phyloP scores from a whole-genome alignment of 345 rosid genomes.

The Iberis pinnata region DNA sequence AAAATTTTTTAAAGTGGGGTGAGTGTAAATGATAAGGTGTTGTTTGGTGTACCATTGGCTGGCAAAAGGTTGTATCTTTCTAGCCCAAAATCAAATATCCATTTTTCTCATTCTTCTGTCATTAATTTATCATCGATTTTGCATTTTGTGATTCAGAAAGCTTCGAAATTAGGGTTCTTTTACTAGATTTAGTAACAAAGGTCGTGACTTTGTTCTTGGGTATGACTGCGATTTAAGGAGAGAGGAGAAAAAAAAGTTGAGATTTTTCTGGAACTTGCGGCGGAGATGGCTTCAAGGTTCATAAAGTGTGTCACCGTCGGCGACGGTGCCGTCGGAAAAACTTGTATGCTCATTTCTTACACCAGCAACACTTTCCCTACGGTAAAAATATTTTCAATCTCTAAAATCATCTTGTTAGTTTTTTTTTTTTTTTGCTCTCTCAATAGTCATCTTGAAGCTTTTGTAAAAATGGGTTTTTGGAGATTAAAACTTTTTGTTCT shows the following conservation, averaged over 20 bases:
- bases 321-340: conserved; percentile 94
- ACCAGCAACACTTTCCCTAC: conserved; percentile 97
- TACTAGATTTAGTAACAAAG: conserved; percentile 7
- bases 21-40: conserved; percentile 31
- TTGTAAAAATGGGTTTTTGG: neutral
- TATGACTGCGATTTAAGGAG: conserved; percentile 22
- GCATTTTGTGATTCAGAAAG: neutral
- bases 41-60: conserved; percentile 30
- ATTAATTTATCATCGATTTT: conserved; percentile 19
- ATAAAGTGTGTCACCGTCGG: conserved; percentile 98
- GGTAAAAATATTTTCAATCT: conserved; percentile 32
- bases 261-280: conserved; percentile 14
- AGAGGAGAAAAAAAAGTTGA: neutral
- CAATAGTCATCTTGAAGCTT: conserved; percentile 20
- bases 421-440: neutral
- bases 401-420: too few species aligned
- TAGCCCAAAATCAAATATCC: neutral
- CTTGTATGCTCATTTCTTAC: conserved; percentile 90
- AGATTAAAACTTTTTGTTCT: neutral
- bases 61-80: too few species aligned
- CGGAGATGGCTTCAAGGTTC: conserved; percentile 82
- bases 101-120: conserved; percentile 11
- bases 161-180: neutral
- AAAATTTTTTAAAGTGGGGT: conserved; percentile 13
- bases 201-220: conserved; percentile 16